Evolutionary conservation across 202 grass and related monocot species (phyloP).

Genomic region (Eragrostis tef): DNA sequence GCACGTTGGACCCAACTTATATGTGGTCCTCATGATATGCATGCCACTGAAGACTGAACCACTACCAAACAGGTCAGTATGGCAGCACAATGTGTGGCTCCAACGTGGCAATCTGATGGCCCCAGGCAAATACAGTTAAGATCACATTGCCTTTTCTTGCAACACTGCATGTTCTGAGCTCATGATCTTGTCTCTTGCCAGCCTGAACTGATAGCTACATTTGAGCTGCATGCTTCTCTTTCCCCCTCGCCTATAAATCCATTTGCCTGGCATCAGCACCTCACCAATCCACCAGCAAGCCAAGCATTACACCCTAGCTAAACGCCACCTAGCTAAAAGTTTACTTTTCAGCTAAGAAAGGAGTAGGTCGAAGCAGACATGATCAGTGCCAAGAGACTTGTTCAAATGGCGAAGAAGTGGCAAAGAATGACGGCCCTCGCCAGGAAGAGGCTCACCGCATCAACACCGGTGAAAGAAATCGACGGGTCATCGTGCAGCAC

Average conservation of each 20-base stretch:
- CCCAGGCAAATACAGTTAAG: slow-evolving; percentile 23
- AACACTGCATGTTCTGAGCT: slow-evolving; percentile 50
- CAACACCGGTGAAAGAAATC: background rate
- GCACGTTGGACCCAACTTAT: background rate
- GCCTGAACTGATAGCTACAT: slow-evolving; percentile 31
- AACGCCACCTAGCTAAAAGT: too few relatives aligned
- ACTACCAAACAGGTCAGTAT: slow-evolving; percentile 8
- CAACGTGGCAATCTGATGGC: slow-evolving; percentile 24
- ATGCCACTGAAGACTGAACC: background rate
- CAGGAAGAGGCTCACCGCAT: slow-evolving; percentile 31
- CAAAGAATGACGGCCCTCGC: slow-evolving; percentile 43
- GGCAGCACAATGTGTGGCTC: slow-evolving; percentile 35
- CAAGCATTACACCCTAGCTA: background rate
- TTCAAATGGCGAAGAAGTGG: slow-evolving; percentile 63
- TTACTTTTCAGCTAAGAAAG: slow-evolving; percentile 28
- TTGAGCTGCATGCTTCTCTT: slow-evolving; percentile 37
- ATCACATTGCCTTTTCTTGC: background rate
- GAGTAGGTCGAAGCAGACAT: slow-evolving; percentile 44
- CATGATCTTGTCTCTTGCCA: slow-evolving; percentile 49
- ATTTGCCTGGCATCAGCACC: background rate
- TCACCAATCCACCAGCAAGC: slow-evolving; percentile 29
- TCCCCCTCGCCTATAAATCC: slow-evolving; percentile 50
- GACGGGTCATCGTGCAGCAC: background rate
- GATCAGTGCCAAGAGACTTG: slow-evolving; percentile 55
- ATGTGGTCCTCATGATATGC: slow-evolving; percentile 13